These are phyloP conservation scores for Asterophora parasitica DNA, from an alignment of 768 basidiomycete species.

Conservation along the genomic window DNA sequence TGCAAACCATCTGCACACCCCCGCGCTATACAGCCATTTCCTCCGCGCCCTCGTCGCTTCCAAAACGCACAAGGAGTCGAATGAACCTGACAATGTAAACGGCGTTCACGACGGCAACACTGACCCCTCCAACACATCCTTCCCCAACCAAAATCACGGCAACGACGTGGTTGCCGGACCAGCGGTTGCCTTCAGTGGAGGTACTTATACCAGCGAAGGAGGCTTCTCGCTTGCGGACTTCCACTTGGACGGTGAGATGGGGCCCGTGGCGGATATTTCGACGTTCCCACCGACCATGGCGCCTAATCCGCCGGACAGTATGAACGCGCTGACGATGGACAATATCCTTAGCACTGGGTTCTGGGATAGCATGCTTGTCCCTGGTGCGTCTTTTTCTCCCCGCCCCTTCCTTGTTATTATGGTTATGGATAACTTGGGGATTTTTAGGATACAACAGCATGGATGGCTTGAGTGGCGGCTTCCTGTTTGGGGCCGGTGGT, in stretches of 20 bases:
- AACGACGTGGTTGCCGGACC: background rate
- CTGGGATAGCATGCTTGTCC: conserved; percentile 86
- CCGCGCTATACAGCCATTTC: conserved; percentile 84
- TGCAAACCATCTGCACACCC: conserved; percentile 78
- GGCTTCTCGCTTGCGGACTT: conserved; percentile 46
- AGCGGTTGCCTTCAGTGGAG: too few relatives aligned
- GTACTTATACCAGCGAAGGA: conserved; percentile 20
- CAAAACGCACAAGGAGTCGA: conserved; percentile 19
- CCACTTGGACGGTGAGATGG: conserved; percentile 80
- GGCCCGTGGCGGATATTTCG: conserved; percentile 73
- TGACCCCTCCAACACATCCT: background rate
- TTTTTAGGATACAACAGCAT: conserved; percentile 69
- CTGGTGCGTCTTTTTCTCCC: conserved; percentile 42
- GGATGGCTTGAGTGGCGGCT: conserved; percentile 82
- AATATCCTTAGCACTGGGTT: conserved; percentile 74
- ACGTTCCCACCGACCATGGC: conserved; percentile 90
- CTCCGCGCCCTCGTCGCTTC: conserved; percentile 72
- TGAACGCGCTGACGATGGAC: conserved; percentile 69
- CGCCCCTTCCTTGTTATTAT: conserved; percentile 21
- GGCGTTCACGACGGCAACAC: background rate
- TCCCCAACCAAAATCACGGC: background rate
- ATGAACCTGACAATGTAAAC: background rate
- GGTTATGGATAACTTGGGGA: conserved; percentile 5
- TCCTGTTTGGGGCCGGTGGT: conserved; percentile 80
- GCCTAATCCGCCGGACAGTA: conserved; percentile 39